phyloP scores from a whole-genome alignment of 2,329 filamentous ascomycete genomes.

The Penicillium occitanis region DNA sequence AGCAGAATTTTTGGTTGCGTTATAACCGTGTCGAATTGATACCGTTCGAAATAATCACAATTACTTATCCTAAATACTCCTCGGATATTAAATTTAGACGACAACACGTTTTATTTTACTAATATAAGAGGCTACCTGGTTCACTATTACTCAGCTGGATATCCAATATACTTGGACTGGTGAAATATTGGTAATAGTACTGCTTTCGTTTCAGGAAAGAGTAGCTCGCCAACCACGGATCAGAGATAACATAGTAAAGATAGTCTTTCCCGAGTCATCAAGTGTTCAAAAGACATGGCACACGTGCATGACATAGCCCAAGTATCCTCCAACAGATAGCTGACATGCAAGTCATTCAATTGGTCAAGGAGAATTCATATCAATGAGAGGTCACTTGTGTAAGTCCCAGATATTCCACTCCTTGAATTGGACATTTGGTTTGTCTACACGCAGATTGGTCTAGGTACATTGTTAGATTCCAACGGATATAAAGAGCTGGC shows the following conservation, averaged over 20 bases:
- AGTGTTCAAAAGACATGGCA: background rate
- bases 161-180: background rate
- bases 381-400: background rate
- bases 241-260: background rate
- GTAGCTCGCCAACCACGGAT: background rate
- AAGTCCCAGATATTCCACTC: background rate
- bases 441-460: background rate
- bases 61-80: background rate
- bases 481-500: background rate
- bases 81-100: background rate
- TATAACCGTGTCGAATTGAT: background rate
- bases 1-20: background rate
- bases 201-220: background rate
- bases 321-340: background rate
- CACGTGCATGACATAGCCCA: background rate
- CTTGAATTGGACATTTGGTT: background rate
- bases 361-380: background rate
- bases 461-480: background rate
- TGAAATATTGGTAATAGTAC: background rate
- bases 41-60: background rate
- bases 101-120: background rate
- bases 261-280: background rate
- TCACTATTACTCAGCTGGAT: background rate
- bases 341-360: background rate
- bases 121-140: background rate